Evolutionary conservation across 2,329 filamentous ascomycete genomes (phyloP).

Genomic region (Fonsecaea multimorphosa): DNA sequence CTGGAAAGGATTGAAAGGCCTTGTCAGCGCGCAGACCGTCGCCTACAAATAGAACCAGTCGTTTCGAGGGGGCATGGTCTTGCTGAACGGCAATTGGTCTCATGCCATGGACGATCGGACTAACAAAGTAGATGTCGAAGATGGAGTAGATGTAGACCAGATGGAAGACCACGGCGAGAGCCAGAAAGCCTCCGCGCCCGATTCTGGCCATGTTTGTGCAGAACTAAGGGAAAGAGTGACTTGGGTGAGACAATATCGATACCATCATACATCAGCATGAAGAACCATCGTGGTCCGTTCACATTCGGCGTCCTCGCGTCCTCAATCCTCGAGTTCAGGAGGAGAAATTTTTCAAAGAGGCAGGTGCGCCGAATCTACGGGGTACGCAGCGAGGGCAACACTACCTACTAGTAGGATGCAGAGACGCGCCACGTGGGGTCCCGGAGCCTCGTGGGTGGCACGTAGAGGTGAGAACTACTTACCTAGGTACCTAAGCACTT

Average conservation of each 20-base stretch:
- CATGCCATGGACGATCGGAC: constrained; percentile 96
- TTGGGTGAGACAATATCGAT: constrained; percentile 36
- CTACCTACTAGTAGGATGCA: no score
- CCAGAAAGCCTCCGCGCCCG: constrained; percentile 80
- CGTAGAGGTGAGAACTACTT: background rate
- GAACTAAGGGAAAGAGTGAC: constrained; percentile 35
- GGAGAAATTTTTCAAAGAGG: constrained; percentile 14
- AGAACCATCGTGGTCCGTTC: background rate
- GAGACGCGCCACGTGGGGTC: constrained; percentile 8
- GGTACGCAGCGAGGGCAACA: no score
- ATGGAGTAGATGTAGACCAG: constrained; percentile 93
- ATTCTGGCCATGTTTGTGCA: constrained; percentile 56
- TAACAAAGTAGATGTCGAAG: constrained; percentile 99
- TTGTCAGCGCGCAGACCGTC: constrained; percentile 97
- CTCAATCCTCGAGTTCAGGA: constrained; percentile 12
- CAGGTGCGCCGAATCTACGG: constrained; percentile 32
- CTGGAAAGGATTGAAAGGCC: constrained; percentile 89
- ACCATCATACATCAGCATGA: constrained; percentile 1
- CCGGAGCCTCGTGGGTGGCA: background rate
- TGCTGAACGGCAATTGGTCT: constrained; percentile 73
- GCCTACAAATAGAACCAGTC: constrained; percentile 93
- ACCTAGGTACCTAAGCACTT: no score
- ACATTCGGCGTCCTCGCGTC: background rate
- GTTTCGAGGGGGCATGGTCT: constrained; percentile 75
- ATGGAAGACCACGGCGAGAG: constrained; percentile 89